Base-by-base conservation (phyloP, 805 yeast genomes). In the Saturnispora besseyi region DNA sequence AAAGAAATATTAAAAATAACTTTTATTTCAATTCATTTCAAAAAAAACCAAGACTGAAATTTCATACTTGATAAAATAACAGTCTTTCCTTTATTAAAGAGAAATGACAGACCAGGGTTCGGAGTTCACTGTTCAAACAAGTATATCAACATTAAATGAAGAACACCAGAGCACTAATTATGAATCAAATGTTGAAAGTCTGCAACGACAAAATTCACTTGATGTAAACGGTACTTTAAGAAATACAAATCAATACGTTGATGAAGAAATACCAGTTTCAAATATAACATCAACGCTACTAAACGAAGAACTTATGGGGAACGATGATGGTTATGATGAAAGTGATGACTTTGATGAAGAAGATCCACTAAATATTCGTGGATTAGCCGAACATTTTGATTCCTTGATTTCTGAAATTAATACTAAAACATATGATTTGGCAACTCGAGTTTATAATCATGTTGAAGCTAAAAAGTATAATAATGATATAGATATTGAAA, bases 351-450 rank as follows among this genome's bases (percentile, higher is more conserved):
- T 40, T 18, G 51, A 45, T 12, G 69, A 64, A 4, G 77, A 74
- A 24, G 90, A 84, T 62, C 87, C 88, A 1, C 65, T 84, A 26
- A 77, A 81, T 11, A 72, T 84, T 15, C 76, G 78, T 56, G 72
- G 75, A 50, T 65, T 85, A 41, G 77, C 85, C 0, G 67, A 82
- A 24, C 76, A 74, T 48, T 84, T 76, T 60, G 91, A 85, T 57
- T 81, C 82, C 56, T 62, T 85, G 37, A 61, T 84, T 60, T 81
- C 70, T 65, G 79, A 77, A 59, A 81, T 85, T 46, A 73, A 74
- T 43, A 85, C 80, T 53, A 72, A 74, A 48, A 72, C 84, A 6
- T 64, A 72, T 22, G 65, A 69, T 2, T 62, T 67, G n/a, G 56
- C 67, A 11, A 62, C 63, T 34, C 56, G 57, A 41, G 62, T 67